phyloP scores from a whole-genome alignment of 108 stramenopile genomes.

The Skeletonema menzelii region DNA sequence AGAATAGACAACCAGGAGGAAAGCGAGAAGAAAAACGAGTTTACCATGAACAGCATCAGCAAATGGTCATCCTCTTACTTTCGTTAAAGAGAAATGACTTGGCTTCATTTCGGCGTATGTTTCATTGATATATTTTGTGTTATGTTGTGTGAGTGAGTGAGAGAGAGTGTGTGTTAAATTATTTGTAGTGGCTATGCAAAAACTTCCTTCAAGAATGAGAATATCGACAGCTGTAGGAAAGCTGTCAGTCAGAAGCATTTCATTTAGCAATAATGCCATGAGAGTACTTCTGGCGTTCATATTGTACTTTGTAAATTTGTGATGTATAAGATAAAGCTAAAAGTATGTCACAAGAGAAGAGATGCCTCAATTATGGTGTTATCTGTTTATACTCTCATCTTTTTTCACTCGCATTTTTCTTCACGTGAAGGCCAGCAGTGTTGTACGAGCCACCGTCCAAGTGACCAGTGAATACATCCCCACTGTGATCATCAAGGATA shows the following conservation, averaged over 20 bases:
- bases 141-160: background rate
- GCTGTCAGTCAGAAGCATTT: background rate
- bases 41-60: background rate
- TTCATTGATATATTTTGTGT: no score
- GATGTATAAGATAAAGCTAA: background rate
- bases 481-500: slow-evolving; percentile 84
- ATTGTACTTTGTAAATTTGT: background rate
- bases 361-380: background rate
- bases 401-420: background rate
- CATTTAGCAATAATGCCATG: background rate
- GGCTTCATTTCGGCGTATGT: background rate
- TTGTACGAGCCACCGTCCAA: slow-evolving; percentile 76
- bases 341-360: background rate
- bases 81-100: background rate
- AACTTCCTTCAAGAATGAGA: background rate
- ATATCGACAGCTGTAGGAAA: background rate
- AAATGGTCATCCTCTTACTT: background rate
- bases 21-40: background rate
- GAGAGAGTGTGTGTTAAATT: background rate
- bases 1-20: background rate
- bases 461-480: slow-evolving; percentile 83
- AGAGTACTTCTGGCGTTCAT: background rate
- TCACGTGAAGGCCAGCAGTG: slow-evolving; percentile 9
- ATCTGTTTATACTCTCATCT: background rate
- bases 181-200: background rate